phyloP scores from a whole-genome alignment of 192 early-diverging fungal species.

The Coemansia sp. region DNA sequence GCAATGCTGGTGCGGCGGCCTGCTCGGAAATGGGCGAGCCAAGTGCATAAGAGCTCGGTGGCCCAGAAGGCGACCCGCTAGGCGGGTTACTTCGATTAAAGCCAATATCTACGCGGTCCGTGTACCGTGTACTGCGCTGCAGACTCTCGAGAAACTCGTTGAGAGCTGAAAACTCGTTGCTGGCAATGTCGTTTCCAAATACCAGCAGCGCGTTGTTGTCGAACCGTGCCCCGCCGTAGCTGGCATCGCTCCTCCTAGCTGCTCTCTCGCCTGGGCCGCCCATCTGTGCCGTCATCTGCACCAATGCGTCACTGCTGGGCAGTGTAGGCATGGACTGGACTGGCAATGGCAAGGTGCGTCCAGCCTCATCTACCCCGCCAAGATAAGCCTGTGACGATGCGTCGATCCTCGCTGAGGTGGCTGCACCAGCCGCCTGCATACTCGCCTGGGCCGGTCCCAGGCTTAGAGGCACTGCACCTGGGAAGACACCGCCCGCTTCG shows the following conservation, averaged over 20 bases:
- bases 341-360: conserved; percentile 7
- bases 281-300: not conserved
- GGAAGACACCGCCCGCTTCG: not conserved
- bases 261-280: not conserved
- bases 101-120: conserved; percentile 20
- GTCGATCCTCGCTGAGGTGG: not conserved
- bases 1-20: not conserved
- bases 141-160: conserved; percentile 46
- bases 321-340: conserved; percentile 6
- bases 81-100: conserved; percentile 22
- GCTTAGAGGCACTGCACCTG: not conserved
- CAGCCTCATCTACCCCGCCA: not conserved
- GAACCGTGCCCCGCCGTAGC: conserved; percentile 9
- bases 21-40: conserved; percentile 34
- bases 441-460: not conserved
- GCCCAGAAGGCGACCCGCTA: conserved; percentile 30
- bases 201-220: conserved; percentile 31
- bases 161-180: conserved; percentile 43
- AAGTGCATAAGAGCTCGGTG: conserved; percentile 18
- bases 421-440: not conserved
- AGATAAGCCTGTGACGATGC: not conserved
- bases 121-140: conserved; percentile 34
- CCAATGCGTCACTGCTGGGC: conserved; percentile 10
- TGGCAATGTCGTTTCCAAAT: conserved; percentile 45
- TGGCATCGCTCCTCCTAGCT: not conserved